Evolutionary conservation across 164 flowering plant species (phyloP).

Genomic region (Umbilicus rupestris): DNA sequence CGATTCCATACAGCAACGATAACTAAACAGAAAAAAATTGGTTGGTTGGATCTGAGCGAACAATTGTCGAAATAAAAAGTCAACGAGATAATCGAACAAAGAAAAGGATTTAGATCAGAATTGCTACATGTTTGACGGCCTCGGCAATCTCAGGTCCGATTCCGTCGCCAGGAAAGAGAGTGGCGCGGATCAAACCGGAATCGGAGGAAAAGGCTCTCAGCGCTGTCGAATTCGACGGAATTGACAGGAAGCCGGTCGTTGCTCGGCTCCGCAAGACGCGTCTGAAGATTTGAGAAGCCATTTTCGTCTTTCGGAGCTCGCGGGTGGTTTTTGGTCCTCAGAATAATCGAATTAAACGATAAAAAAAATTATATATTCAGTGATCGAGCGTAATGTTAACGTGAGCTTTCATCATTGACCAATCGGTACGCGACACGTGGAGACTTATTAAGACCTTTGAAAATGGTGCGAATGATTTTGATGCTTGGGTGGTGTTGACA

Average conservation of each 20-base stretch:
- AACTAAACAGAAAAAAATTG: too few relatives aligned
- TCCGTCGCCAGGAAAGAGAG: constrained; percentile 94
- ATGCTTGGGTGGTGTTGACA: too few relatives aligned
- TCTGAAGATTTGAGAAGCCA: constrained; percentile 34
- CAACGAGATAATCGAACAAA: neutral
- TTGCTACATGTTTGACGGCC: constrained; percentile 62
- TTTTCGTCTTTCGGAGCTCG: neutral
- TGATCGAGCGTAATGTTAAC: too few relatives aligned
- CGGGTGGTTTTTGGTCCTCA: neutral
- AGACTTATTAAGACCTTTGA: too few relatives aligned
- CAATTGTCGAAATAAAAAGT: too few relatives aligned
- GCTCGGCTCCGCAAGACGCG: constrained; percentile 28
- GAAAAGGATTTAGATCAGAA: neutral
- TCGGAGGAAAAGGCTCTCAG: constrained; percentile 24
- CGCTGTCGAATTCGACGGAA: constrained; percentile 2
- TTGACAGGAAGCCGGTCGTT: constrained; percentile 11
- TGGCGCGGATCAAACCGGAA: constrained; percentile 49
- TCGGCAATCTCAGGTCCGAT: constrained; percentile 94
- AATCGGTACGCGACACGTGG: too few relatives aligned
- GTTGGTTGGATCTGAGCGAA: too few relatives aligned
- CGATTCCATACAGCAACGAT: too few relatives aligned
- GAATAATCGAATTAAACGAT: too few relatives aligned
- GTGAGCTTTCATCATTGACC: too few relatives aligned
- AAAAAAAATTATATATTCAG: too few relatives aligned
- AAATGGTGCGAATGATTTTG: too few relatives aligned